Percentiles rank a stretch among this genome's conserved stretches.
phyloP scores from a whole-genome alignment of 73 alveolate genomes.

The Paramecium caudatum region DNA sequence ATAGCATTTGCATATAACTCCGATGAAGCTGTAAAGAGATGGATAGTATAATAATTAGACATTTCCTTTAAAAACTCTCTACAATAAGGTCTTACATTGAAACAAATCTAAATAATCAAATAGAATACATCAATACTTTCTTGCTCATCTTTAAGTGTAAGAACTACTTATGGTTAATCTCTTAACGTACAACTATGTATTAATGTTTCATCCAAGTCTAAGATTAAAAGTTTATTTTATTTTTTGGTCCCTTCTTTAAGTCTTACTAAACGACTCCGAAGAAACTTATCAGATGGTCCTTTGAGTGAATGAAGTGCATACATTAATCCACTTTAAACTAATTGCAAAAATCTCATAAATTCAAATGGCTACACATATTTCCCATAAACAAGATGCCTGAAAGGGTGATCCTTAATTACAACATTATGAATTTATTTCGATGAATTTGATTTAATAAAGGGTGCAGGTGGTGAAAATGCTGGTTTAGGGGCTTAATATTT shows the following conservation, averaged over 20 bases:
- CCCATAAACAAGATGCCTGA: slow-evolving; percentile 69
- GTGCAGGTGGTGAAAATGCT: slow-evolving; percentile 11
- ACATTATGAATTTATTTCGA: neutral
- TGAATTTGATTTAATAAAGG: neutral
- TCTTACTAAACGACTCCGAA: slow-evolving; percentile 48
- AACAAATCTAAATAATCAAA: slow-evolving; percentile 80
- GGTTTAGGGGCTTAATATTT: slow-evolving; percentile 29
- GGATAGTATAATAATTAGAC: slow-evolving; percentile 83
- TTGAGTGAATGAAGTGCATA: slow-evolving; percentile 66
- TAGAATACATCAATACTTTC: slow-evolving; percentile 17
- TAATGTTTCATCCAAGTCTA: slow-evolving; percentile 77
- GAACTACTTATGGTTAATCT: slow-evolving; percentile 54
- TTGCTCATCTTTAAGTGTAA: neutral
- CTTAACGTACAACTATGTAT: slow-evolving; percentile 71
- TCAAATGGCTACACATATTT: neutral
- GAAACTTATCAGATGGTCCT: slow-evolving; percentile 76
- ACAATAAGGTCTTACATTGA: slow-evolving; percentile 92
- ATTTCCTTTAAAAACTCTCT: slow-evolving; percentile 88
- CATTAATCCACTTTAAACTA: slow-evolving; percentile 69
- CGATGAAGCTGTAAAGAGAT: slow-evolving; percentile 94
- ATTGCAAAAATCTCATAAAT: slow-evolving; percentile 20
- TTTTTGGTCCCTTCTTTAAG: slow-evolving; percentile 47
- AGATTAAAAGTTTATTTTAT: slow-evolving; percentile 3
- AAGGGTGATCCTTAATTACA: slow-evolving; percentile 29
- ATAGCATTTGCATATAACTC: slow-evolving; percentile 96